These are phyloP conservation scores for Chaetomium cochliodes DNA, from an alignment of 495 filamentous ascomycete genomes.

Conservation along the genomic window DNA sequence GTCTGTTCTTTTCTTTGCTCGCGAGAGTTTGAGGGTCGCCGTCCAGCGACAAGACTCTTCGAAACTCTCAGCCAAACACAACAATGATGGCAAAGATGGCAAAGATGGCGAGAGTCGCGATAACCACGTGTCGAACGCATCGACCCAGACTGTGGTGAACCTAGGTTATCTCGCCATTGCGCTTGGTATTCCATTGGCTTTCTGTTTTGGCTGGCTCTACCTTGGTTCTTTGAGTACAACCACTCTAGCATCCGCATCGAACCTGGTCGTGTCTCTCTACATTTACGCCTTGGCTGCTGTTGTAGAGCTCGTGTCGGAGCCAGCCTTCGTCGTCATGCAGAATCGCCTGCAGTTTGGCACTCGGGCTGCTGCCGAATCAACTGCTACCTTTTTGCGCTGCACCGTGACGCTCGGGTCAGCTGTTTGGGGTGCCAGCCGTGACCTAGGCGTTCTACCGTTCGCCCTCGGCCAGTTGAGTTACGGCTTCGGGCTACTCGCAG, in stretches of 20 bases:
- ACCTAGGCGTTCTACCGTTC: conserved; percentile 75
- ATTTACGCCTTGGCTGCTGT: conserved; percentile 74
- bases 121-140: too few species aligned
- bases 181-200: conserved; percentile 64
- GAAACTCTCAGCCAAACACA: conserved; percentile 7
- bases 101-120: neutral
- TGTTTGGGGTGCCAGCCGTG: conserved; percentile 52
- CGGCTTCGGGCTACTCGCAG: conserved; percentile 60
- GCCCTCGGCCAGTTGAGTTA: conserved; percentile 84
- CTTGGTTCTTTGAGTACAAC: conserved; percentile 50
- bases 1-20: conserved; percentile 83
- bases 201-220: conserved; percentile 64
- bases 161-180: conserved; percentile 74
- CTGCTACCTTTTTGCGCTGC: conserved; percentile 75
- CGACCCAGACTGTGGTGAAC: conserved; percentile 74
- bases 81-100: conserved; percentile 21
- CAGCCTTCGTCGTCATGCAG: conserved; percentile 79
- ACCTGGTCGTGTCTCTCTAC: conserved; percentile 60
- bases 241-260: conserved; percentile 58
- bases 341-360: conserved; percentile 75
- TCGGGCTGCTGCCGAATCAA: conserved; percentile 74
- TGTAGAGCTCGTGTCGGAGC: conserved; percentile 78
- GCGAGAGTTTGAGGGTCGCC: conserved; percentile 82
- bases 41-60: conserved; percentile 68
- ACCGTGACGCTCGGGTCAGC: conserved; percentile 64